A percentile compares a stretch with the other conserved stretches of the same genome.
These are phyloP conservation scores for Phytophthora pseudosyringae DNA, from an alignment of 352 stramenopile genomes.

Conservation along the genomic window DNA sequence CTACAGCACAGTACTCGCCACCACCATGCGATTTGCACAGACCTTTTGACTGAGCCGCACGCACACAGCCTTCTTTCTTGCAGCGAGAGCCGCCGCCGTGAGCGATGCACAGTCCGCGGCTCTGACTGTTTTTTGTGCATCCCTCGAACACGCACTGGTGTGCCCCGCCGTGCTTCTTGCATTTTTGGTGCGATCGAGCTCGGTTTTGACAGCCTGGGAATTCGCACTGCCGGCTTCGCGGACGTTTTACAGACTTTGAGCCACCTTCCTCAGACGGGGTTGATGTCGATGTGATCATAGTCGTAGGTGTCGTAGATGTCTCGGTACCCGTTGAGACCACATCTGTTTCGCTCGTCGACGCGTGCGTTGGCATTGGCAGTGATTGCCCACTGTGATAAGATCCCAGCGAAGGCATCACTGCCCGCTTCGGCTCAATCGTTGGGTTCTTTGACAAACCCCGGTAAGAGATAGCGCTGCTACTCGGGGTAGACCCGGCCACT, in stretches of 20 bases:
- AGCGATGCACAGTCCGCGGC: slow-evolving; percentile 83
- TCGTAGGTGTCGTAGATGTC: neutral
- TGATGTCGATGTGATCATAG: slow-evolving; percentile 13
- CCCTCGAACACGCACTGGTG: slow-evolving; percentile 86
- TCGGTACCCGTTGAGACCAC: neutral
- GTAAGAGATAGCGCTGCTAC: slow-evolving; percentile 27
- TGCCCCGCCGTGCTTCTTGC: slow-evolving; percentile 90
- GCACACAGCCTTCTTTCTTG: slow-evolving; percentile 79
- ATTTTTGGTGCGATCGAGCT: slow-evolving; percentile 86
- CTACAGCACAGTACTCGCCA: slow-evolving; percentile 81
- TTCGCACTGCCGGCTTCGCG: slow-evolving; percentile 70
- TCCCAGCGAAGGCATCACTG: slow-evolving; percentile 22
- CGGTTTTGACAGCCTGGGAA: slow-evolving; percentile 79
- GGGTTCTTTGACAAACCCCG: slow-evolving; percentile 45
- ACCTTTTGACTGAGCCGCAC: slow-evolving; percentile 85
- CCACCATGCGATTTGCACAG: slow-evolving; percentile 88
- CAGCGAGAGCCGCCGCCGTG: slow-evolving; percentile 85
- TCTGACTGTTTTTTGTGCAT: slow-evolving; percentile 90
- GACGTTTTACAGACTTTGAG: slow-evolving; percentile 38
- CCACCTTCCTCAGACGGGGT: slow-evolving; percentile 7
- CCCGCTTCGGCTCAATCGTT: slow-evolving; percentile 51
- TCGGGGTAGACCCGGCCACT: slow-evolving; percentile 10
- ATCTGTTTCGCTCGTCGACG: slow-evolving; percentile 1
- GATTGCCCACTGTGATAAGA: slow-evolving; percentile 29
- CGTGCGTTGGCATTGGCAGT: slow-evolving; percentile 4